Percentiles rank a stretch among this genome's conserved stretches.
Conservation (phyloP, 2,329 filamentous ascomycete genomes). For the Stagonosporopsis rhizophila region DNA sequence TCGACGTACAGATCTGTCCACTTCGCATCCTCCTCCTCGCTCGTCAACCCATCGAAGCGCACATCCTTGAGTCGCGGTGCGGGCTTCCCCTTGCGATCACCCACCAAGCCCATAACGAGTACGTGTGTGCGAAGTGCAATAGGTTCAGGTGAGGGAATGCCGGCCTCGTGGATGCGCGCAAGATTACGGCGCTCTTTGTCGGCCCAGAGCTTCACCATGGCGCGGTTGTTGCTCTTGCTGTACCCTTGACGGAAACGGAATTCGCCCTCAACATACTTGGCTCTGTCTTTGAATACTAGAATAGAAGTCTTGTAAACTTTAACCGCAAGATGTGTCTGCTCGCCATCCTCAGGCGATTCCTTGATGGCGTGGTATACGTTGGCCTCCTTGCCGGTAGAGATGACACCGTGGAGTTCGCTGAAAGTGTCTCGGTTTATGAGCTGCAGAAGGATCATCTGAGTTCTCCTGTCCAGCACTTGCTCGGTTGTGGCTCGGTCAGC, state of each 20-base stretch:
- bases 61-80: slow-evolving; percentile 90
- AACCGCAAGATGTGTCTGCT: slow-evolving; percentile 78
- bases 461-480: slow-evolving; percentile 91
- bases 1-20: slow-evolving; percentile 85
- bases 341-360: slow-evolving; percentile 57
- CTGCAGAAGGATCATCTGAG: slow-evolving; percentile 92
- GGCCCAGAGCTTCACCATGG: slow-evolving; percentile 98
- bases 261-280: slow-evolving; percentile 94
- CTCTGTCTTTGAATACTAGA: slow-evolving; percentile 95
- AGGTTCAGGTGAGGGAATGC: slow-evolving; percentile 90
- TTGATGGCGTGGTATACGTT: slow-evolving; percentile 94
- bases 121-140: slow-evolving; percentile 92
- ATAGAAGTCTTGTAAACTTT: slow-evolving; percentile 99
- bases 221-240: slow-evolving; percentile 92
- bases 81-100: slow-evolving; percentile 83
- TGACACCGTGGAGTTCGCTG: slow-evolving; percentile 89
- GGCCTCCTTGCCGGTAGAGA: slow-evolving; percentile 97
- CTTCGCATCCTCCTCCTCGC: slow-evolving; percentile 63
- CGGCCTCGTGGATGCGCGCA: slow-evolving; percentile 79
- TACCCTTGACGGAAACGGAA: slow-evolving; percentile 89
- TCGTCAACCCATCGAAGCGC: slow-evolving; percentile 71
- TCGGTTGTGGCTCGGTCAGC: slow-evolving; percentile 92
- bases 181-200: slow-evolving; percentile 98
- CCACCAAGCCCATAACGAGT: slow-evolving; percentile 91
- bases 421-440: slow-evolving; percentile 93